Evolutionary conservation across 1,139 yeast genomes (phyloP).

Genomic region (Debaryomyces fabryi): DNA sequence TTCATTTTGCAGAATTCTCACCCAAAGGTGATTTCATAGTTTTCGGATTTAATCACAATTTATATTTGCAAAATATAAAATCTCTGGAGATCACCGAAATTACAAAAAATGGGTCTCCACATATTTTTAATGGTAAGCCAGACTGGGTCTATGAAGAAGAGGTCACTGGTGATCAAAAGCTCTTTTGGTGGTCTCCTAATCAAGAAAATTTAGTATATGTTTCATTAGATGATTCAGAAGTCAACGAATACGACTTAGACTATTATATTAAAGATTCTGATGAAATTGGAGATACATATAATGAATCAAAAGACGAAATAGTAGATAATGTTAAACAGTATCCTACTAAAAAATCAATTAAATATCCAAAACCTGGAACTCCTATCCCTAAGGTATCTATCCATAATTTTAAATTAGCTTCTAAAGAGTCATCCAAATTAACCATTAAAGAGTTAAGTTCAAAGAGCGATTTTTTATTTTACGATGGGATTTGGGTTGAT

Average conservation of each 20-base stretch:
- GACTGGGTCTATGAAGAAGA: constrained; percentile 99
- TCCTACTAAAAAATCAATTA: constrained; percentile 54
- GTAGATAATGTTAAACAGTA: constrained; percentile 48
- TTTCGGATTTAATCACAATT: constrained; percentile 40
- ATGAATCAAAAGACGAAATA: constrained; percentile 19
- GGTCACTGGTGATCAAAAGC: constrained; percentile 61
- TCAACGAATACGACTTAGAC: constrained; percentile 65
- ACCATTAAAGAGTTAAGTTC: constrained; percentile 29
- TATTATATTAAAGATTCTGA: constrained; percentile 51
- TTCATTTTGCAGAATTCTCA: constrained; percentile 49
- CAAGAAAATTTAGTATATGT: constrained; percentile 66
- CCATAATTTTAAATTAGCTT: constrained; percentile 42
- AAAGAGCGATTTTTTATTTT: constrained; percentile 59
- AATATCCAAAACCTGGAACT: constrained; percentile 91
- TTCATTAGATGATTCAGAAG: constrained; percentile 70
- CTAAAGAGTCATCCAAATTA: constrained; percentile 21
- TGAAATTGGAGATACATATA: constrained; percentile 32
- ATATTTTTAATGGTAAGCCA: constrained; percentile 81
- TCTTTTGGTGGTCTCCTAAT: constrained; percentile 89
- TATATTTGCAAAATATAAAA: constrained; percentile 42
- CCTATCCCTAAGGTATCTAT: constrained; percentile 64
- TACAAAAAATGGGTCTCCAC: constrained; percentile 67
- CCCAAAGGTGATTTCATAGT: constrained; percentile 40
- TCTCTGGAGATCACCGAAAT: constrained; percentile 38
- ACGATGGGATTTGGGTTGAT: constrained; percentile 75